Base-by-base conservation (phyloP, 2,329 filamentous ascomycete species). In the Colletotrichum caudatum region DNA sequence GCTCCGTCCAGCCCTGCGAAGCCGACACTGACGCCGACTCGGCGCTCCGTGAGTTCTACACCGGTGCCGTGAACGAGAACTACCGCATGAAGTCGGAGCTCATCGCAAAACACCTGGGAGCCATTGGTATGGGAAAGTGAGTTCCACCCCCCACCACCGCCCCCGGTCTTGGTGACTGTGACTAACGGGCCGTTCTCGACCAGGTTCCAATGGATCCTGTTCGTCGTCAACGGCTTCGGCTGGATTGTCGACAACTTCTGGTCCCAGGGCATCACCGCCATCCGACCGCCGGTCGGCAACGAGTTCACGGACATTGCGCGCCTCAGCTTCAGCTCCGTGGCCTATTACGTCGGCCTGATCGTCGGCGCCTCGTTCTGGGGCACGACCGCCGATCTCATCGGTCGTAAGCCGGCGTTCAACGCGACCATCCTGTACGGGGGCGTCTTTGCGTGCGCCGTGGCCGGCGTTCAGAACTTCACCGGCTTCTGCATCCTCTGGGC, bases 361-460 rank as follows among this genome's bases (percentile, higher is more conserved):
- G 57, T 85, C 0, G 84, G 84, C 0, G 83, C 84, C 0, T 82
- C 81, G 0, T 82, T 86, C 64, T 86, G 84, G 84, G 83, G 82
- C 4, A 79, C 79, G 0, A 80, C 81, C 0, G 80, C 80, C 14
- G 83, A 83, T 59, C 64, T 85, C 9, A 78, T 84, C 63, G 83
- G 83, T 20, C 81, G 83, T 18, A 78, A 79, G 35, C 83, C 80
- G 0, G 84, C 84, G 0, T 86, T 86, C 76, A 86, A 85, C 65
- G 77, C 75, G 0, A 86, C 84, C 0, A 78, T 85, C 1, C 75
- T 86, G 5, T 77, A 85, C 5, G 81, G 81, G 0, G 83, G 82
- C 0, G 81, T 90, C 2, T 91, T 91, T 74, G 90, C 87, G 0
- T 82, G 90, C 23, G 81, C 87, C 0, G 87, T 86, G 4, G 90